Base-by-base conservation (phyloP, 208 protist species). In the Crithidia sp. region DNA sequence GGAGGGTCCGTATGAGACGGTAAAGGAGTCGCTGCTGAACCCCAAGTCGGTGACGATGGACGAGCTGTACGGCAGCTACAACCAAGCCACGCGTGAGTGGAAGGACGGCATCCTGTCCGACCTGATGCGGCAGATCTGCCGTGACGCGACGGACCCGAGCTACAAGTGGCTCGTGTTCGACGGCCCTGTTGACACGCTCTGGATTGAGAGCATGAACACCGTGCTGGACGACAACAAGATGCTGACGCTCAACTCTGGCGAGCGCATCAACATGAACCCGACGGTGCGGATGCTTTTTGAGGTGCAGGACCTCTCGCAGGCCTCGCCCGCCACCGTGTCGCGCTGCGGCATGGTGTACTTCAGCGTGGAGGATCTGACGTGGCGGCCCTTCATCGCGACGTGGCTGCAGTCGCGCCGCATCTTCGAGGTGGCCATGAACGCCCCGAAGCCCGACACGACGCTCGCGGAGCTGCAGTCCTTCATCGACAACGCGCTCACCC, bases 161-260 rank as follows among this genome's bases (percentile, higher is more conserved):
- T 89, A 99, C 81, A 98, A 99, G 81, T 99, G 98, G 98, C 90
- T 99, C 16, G 61, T 99, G 17, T 98, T 99, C 55, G 98, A 99
- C 76, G 98, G 98, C 44, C 98, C 98, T 28, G 98, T 99, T 14
- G 98, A 99, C 85, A 99, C 99, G 56, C 84, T 99, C 17, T 99
- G 99, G 98, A 99, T 99, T 72, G 99, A 99, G 90, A 98, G 87
- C 7, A 99, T 99, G 98, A 99, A 99, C 85, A 99, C 98, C 16
- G 98, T 99, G n/a, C 85, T 99, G 14, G 99, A 99, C 88, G 98
- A 99, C 85, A 99, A 99, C 87, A 99, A 99, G 88, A 93, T 99
- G 84, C 91, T 99, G 7, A 99, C 99, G 17, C 89, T 99, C 16
- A 98, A 99, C 88, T 99, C 98, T 49, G 95, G 97, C 36, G 98